Conservation (phyloP, 352 stramenopile genomes). For the Phytophthora pinifolia region DNA sequence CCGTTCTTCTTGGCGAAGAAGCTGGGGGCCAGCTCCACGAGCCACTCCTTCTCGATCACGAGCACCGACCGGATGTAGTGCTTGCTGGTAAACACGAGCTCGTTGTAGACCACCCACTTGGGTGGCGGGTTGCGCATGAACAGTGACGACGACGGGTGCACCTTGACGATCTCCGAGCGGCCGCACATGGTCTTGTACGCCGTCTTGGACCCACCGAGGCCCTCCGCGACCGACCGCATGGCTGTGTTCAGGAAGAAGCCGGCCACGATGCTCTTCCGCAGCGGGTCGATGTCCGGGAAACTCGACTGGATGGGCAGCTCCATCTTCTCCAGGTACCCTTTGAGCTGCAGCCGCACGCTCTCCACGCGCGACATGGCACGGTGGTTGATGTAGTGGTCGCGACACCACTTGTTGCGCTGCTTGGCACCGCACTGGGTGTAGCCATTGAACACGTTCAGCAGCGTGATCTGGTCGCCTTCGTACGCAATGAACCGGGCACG, state of each 20-base stretch:
- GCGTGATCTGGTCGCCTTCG: constrained; percentile 85
- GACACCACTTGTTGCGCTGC: constrained; percentile 86
- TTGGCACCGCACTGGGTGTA: constrained; percentile 73
- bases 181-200: constrained; percentile 88
- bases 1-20: constrained; percentile 78
- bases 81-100: constrained; percentile 91
- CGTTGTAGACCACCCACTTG: constrained; percentile 89
- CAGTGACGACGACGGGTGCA: constrained; percentile 87
- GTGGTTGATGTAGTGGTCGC: constrained; percentile 86
- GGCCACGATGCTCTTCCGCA: constrained; percentile 86
- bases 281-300: constrained; percentile 77
- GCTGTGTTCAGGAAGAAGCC: constrained; percentile 90
- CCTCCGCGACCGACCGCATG: constrained; percentile 80
- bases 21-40: constrained; percentile 76
- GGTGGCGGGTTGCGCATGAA: constrained; percentile 89
- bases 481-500: constrained; percentile 77
- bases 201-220: constrained; percentile 70
- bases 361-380: constrained; percentile 85
- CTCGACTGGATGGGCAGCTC: constrained; percentile 65
- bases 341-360: constrained; percentile 73
- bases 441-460: constrained; percentile 82
- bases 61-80: constrained; percentile 90
- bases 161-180: constrained; percentile 80
- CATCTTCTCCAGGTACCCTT: constrained; percentile 72
- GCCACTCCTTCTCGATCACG: constrained; percentile 89